Percentiles rank a stretch among this genome's conserved stretches.
Evolutionary conservation across 2,329 filamentous ascomycete species (phyloP).

Genomic region (Ampelomyces quisqualis): DNA sequence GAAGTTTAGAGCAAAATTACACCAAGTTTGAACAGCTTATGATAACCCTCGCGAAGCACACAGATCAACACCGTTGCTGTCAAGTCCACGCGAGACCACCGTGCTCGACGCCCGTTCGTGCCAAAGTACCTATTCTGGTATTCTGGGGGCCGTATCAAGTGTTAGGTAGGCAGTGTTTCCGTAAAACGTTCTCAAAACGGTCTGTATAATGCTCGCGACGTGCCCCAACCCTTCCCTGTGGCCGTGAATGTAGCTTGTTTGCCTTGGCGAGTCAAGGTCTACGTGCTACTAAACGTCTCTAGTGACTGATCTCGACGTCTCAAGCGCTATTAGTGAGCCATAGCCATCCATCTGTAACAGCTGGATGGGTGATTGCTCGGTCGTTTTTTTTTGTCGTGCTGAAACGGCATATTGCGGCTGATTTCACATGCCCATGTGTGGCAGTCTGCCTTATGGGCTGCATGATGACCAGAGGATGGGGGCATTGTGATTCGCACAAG

Average conservation of each 20-base stretch:
- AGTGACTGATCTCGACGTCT: background rate
- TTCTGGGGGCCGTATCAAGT: slow-evolving; percentile 11
- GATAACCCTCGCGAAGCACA: too few relatives aligned
- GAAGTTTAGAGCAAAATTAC: too few relatives aligned
- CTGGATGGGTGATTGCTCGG: slow-evolving; percentile 14
- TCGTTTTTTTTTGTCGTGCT: slow-evolving; percentile 14
- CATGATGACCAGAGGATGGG: slow-evolving; percentile 23
- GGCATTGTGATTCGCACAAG: slow-evolving; percentile 15
- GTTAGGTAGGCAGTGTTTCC: too few relatives aligned
- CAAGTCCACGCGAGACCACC: too few relatives aligned
- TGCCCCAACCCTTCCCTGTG: slow-evolving; percentile 8
- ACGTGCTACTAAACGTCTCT: slow-evolving; percentile 1
- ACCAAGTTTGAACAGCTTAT: too few relatives aligned
- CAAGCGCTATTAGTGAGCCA: background rate
- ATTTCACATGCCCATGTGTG: slow-evolving; percentile 10
- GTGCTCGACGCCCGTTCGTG: slow-evolving; percentile 9
- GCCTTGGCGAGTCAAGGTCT: slow-evolving; percentile 1
- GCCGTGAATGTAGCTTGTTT: slow-evolving; percentile 5
- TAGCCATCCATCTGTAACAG: slow-evolving; percentile 2
- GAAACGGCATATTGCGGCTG: slow-evolving; percentile 14
- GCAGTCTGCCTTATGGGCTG: slow-evolving; percentile 27
- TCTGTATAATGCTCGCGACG: slow-evolving; percentile 9
- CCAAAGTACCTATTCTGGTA: slow-evolving; percentile 13
- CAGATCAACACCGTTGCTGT: too few relatives aligned
- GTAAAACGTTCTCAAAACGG: slow-evolving; percentile 9